These are phyloP conservation scores for Magnusiomyces clavatus DNA, from an alignment of 1,139 yeast species.

Conservation along the genomic window DNA sequence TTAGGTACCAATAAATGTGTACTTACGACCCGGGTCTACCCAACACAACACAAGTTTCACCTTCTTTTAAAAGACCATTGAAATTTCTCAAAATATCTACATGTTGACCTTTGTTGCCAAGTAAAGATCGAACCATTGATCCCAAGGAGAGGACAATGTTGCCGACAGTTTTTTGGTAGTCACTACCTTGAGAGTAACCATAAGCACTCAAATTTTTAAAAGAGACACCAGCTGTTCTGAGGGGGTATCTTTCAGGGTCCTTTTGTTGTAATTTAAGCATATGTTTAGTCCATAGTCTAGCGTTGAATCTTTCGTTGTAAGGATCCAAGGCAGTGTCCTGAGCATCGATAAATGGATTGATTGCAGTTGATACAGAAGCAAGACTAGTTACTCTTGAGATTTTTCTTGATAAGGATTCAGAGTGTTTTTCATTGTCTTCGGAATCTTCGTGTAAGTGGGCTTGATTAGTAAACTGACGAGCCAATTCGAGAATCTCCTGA, in stretches of 20 bases:
- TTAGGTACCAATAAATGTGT: not conserved
- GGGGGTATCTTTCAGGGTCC: slow-evolving; percentile 57
- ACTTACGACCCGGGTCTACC: slow-evolving; percentile 59
- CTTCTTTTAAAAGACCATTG: slow-evolving; percentile 62
- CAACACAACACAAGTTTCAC: slow-evolving; percentile 66
- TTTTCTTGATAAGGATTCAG: too few relatives aligned
- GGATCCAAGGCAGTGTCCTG: slow-evolving; percentile 39
- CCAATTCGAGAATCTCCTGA: not conserved
- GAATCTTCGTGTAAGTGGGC: not conserved
- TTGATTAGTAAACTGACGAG: not conserved
- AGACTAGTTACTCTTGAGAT: not conserved
- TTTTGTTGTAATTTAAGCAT: slow-evolving; percentile 47
- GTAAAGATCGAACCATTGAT: slow-evolving; percentile 22
- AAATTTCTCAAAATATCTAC: slow-evolving; percentile 57
- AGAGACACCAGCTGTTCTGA: slow-evolving; percentile 49
- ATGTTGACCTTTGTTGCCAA: slow-evolving; percentile 24
- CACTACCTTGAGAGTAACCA: slow-evolving; percentile 72
- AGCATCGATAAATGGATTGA: slow-evolving; percentile 12
- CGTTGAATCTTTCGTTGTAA: slow-evolving; percentile 45
- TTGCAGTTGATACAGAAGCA: not conserved
- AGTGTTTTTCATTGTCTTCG: not conserved
- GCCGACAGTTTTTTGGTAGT: slow-evolving; percentile 65
- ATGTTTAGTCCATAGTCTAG: slow-evolving; percentile 69
- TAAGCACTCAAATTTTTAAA: slow-evolving; percentile 62
- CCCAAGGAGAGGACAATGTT: slow-evolving; percentile 34